Base-by-base conservation (phyloP, 1,284 basidiomycete genomes). In the Irpex sp. region DNA sequence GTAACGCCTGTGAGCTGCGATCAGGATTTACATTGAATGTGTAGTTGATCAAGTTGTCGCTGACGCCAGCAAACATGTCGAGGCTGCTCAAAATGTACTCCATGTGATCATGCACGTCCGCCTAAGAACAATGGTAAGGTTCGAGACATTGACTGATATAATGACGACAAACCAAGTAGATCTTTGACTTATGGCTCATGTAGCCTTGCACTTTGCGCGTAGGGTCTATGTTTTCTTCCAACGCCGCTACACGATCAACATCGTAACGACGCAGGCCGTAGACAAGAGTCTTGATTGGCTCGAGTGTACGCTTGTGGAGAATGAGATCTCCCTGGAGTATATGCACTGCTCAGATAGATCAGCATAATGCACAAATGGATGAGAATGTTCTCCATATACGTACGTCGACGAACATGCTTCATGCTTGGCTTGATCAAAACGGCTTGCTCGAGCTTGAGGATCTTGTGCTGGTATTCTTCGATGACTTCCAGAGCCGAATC, bases 271-370 rank as follows among this genome's bases (percentile, higher is more conserved):
- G 77, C 37, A 91, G 70, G 44, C 87, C 86, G 68, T 87, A 88
- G 19, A 91, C 78, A 67, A 90, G 75, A 0, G 85, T 84, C 72
- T 84, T 88, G 70, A 91, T 82, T 0, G 88, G 88, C 60, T 84
- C 86, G 7, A 90, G 77, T 3, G 87, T 89, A 13, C 87, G 82
- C 73, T 88, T 89, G 70, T 87, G 86, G 63, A 88, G 74, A 57
- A 85, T 86, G 11, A 91, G 78, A 69, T 90, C 88, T n/a, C 85
- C 88, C 44, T 86, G 88, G 15, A 90, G 77, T 59, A 90, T 88
- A 66, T 90, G 88, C 60, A 91, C 87, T 89, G 60, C 19, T 8
- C 17, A 56, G 34, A 54, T 9, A 44, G 37, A 31, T 26, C 19
- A 61, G 54, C 48, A 47, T 49, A 58, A 26, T 26, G 21, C 21